These are phyloP conservation scores for Onygena corvina DNA, from an alignment of 2,329 filamentous ascomycete species.

Conservation along the genomic window DNA sequence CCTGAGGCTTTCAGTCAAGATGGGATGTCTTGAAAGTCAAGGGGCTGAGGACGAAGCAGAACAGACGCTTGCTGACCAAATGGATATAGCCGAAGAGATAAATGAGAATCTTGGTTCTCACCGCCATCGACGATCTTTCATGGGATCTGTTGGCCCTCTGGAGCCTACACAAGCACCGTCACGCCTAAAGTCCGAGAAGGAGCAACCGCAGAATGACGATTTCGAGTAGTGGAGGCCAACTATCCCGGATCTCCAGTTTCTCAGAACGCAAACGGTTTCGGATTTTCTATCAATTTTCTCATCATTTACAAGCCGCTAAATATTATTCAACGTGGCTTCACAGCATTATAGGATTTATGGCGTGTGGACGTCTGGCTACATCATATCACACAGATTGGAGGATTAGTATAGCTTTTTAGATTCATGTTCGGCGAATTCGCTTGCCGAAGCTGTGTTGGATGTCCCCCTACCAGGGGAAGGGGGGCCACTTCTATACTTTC, in stretches of 20 bases:
- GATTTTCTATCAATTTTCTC: too few relatives aligned
- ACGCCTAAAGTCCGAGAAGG: conserved; percentile 24
- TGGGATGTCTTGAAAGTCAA: conserved; percentile 34
- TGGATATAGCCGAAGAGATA: conserved; percentile 27
- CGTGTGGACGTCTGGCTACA: too few relatives aligned
- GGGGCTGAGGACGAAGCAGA: conserved; percentile 25
- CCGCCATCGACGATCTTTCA: conserved; percentile 45
- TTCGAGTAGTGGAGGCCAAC: conserved; percentile 31
- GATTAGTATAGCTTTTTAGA: too few relatives aligned
- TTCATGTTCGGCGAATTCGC: too few relatives aligned
- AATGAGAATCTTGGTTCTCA: conserved; percentile 44
- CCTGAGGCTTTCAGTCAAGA: conserved; percentile 32
- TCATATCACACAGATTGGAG: too few relatives aligned
- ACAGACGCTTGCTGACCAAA: conserved; percentile 21
- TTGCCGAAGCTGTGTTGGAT: too few relatives aligned
- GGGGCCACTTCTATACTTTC: too few relatives aligned
- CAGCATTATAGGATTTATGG: too few relatives aligned
- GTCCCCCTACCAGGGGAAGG: too few relatives aligned
- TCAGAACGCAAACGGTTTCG: too few relatives aligned
- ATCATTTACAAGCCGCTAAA: too few relatives aligned
- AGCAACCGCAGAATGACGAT: conserved; percentile 33
- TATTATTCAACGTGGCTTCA: too few relatives aligned
- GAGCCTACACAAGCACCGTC: conserved; percentile 42
- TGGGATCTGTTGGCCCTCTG: conserved; percentile 37
- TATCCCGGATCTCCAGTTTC: not conserved